Conservation (phyloP, 2,329 filamentous ascomycete species). For the Graphilbum sp. region DNA sequence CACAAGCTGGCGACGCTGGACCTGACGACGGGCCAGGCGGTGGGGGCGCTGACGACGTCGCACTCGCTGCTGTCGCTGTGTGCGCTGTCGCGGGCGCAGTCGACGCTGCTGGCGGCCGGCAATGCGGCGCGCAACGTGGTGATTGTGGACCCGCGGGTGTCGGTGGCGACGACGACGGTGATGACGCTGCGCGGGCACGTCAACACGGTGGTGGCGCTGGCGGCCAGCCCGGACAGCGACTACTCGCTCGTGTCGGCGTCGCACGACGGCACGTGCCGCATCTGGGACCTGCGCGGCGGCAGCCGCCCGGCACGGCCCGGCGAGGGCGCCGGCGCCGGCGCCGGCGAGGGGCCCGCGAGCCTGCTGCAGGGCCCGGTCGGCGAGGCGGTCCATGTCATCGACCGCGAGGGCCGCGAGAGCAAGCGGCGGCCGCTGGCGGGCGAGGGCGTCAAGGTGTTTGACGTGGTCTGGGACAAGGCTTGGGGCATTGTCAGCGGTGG, state of each 20-base stretch:
- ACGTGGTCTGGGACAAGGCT: slow-evolving; percentile 68
- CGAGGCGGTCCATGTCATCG: slow-evolving; percentile 60
- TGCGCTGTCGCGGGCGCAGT: slow-evolving; percentile 44
- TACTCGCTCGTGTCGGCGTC: slow-evolving; percentile 80
- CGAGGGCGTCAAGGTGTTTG: slow-evolving; percentile 80
- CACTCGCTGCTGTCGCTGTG: slow-evolving; percentile 69
- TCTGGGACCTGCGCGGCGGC: slow-evolving; percentile 80
- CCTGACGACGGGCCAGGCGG: slow-evolving; percentile 60
- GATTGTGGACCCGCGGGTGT: slow-evolving; percentile 76
- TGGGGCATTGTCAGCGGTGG: slow-evolving; percentile 84
- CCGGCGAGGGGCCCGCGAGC: slow-evolving; percentile 17
- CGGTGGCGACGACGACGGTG: slow-evolving; percentile 58
- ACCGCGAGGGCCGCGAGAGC: slow-evolving; percentile 48
- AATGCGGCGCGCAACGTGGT: slow-evolving; percentile 78
- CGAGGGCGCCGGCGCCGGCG: slow-evolving; percentile 34
- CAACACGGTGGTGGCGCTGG: slow-evolving; percentile 46
- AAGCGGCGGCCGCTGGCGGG: slow-evolving; percentile 52
- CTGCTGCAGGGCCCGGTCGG: slow-evolving; percentile 39
- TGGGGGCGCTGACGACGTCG: slow-evolving; percentile 69
- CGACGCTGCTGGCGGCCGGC: slow-evolving; percentile 46
- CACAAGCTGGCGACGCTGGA: slow-evolving; percentile 86
- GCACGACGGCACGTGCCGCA: slow-evolving; percentile 79
- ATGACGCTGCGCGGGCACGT: slow-evolving; percentile 87
- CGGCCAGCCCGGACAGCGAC: slow-evolving; percentile 43
- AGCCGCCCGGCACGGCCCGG: slow-evolving; percentile 33